A percentile compares a stretch with the other conserved stretches of the same genome.
phyloP scores from a whole-genome alignment of 2,329 filamentous ascomycete genomes.

The Phyllosticta citriasiana region DNA sequence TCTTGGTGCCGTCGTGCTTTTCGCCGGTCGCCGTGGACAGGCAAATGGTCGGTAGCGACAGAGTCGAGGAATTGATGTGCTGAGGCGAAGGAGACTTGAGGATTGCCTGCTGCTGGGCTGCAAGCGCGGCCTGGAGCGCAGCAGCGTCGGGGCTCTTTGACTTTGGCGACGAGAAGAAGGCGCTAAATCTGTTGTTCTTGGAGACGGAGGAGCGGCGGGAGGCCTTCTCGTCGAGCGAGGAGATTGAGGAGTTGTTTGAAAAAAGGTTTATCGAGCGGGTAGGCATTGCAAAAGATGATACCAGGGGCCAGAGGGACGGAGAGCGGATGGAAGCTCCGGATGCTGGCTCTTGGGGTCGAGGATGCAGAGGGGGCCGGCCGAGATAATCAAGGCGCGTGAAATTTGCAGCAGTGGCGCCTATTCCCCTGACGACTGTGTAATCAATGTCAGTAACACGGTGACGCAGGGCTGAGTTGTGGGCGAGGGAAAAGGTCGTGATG shows the following conservation, averaged over 20 bases:
- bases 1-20: conserved; percentile 46
- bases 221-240: conserved; percentile 44
- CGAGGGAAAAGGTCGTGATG: background rate
- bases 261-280: conserved; percentile 51
- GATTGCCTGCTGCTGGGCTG: conserved; percentile 46
- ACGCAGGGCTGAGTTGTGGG: background rate
- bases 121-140: conserved; percentile 57
- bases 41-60: conserved; percentile 82
- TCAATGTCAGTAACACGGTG: background rate
- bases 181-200: conserved; percentile 64
- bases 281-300: conserved; percentile 39
- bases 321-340: conserved; percentile 1
- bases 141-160: conserved; percentile 48
- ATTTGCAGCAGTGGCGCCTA: background rate
- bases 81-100: conserved; percentile 55
- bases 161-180: conserved; percentile 78
- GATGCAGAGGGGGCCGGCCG: background rate
- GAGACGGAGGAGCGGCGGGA: conserved; percentile 38
- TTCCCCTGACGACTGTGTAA: background rate
- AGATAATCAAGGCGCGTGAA: background rate
- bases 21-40: conserved; percentile 76
- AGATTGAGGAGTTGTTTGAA: conserved; percentile 40
- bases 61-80: conserved; percentile 59
- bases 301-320: background rate
- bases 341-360: background rate